A percentile compares a stretch with the other conserved stretches of the same genome.
Evolutionary conservation across 306 rosid genomes (phyloP).

Genomic region (Boehmeria nivea): DNA sequence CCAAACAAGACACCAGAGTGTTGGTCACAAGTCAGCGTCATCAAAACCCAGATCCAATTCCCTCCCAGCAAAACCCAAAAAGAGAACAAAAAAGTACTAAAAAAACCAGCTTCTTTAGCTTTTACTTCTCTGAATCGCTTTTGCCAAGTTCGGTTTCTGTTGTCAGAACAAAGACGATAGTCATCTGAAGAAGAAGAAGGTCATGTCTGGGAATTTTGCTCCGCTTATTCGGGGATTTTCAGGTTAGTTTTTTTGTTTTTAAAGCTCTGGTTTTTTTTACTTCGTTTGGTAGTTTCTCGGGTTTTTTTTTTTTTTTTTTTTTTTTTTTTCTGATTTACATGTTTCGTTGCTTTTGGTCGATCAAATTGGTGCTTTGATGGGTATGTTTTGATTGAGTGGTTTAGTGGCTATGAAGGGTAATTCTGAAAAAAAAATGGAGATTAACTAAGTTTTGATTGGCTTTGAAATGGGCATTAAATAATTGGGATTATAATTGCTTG

Average conservation of each 20-base stretch:
- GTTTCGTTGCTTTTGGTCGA: too few species aligned
- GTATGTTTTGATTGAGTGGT: too few species aligned
- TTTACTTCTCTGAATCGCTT: neutral
- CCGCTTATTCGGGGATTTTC: constrained; percentile 21
- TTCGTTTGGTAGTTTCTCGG: neutral
- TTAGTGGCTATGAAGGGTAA: too few species aligned
- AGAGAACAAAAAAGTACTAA: constrained; percentile 1
- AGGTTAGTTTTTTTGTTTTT: constrained; percentile 22
- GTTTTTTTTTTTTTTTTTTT: too few species aligned
- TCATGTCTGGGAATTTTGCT: constrained; percentile 16
- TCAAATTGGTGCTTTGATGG: too few species aligned
- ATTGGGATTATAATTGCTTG: neutral
- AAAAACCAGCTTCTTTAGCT: neutral
- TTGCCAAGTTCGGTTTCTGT: neutral
- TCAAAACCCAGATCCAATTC: constrained; percentile 32
- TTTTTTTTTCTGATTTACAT: too few species aligned
- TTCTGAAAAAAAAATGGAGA: too few species aligned
- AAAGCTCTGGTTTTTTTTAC: neutral
- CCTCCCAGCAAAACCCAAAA: too few species aligned
- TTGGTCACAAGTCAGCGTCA: constrained; percentile 36
- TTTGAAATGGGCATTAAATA: too few species aligned
- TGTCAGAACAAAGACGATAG: neutral
- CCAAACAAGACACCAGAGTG: constrained; percentile 1
- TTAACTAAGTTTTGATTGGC: neutral
- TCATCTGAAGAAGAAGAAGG: neutral